Conservation (phyloP, 495 filamentous ascomycete species). For the Penicillium flavigenum region DNA sequence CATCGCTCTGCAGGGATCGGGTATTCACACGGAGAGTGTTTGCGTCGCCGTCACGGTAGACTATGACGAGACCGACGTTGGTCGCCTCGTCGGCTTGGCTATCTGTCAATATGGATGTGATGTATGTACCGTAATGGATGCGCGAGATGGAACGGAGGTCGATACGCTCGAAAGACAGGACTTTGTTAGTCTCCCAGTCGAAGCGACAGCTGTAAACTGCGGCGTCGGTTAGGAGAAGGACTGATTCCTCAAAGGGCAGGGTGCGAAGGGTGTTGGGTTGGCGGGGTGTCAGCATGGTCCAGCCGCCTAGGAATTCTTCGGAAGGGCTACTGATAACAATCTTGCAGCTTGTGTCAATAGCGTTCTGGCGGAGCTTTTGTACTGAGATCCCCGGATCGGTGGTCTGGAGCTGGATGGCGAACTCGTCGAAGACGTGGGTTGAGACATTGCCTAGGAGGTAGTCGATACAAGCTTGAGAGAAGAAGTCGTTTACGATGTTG, state of each 20-base stretch:
- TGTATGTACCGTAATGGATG: slow-evolving; percentile 79
- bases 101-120: slow-evolving; percentile 78
- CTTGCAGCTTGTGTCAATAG: slow-evolving; percentile 80
- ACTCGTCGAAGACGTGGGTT: slow-evolving; percentile 80
- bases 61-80: slow-evolving; percentile 81
- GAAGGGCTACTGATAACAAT: slow-evolving; percentile 79
- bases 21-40: slow-evolving; percentile 80
- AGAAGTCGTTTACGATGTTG: slow-evolving; percentile 95
- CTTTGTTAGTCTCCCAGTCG: slow-evolving; percentile 91
- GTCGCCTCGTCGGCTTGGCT: slow-evolving; percentile 69
- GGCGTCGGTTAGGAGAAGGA: slow-evolving; percentile 79
- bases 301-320: slow-evolving; percentile 82
- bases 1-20: slow-evolving; percentile 65
- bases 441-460: slow-evolving; percentile 90
- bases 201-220: slow-evolving; percentile 86
- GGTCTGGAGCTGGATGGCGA: slow-evolving; percentile 82
- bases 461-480: slow-evolving; percentile 91
- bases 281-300: slow-evolving; percentile 72
- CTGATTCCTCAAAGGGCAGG: slow-evolving; percentile 76
- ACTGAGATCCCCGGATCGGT: slow-evolving; percentile 86
- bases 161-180: slow-evolving; percentile 84
- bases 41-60: slow-evolving; percentile 64
- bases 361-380: slow-evolving; percentile 76
- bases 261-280: slow-evolving; percentile 63
- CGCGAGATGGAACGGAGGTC: slow-evolving; percentile 66